Evolutionary conservation across 805 yeast genomes (phyloP).

Genomic region (Diddensiella transvaalensis): DNA sequence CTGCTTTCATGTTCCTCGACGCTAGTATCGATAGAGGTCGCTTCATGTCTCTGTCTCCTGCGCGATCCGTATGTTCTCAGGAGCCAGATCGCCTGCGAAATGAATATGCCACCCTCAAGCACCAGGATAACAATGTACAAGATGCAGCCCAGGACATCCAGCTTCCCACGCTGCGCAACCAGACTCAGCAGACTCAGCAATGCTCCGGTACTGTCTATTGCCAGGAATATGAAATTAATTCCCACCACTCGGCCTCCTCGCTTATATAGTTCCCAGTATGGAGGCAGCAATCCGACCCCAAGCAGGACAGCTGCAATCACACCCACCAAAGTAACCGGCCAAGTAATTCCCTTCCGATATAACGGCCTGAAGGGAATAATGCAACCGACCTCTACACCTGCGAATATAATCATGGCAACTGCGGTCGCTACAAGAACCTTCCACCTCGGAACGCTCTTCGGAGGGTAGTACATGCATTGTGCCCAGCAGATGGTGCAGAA

Average conservation of each 20-base stretch:
- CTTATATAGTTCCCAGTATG: slow-evolving; percentile 78
- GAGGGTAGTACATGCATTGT: slow-evolving; percentile 74
- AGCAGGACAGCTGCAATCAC: slow-evolving; percentile 71
- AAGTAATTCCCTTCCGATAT: slow-evolving; percentile 46
- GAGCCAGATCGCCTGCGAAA: slow-evolving; percentile 70
- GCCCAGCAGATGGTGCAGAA: slow-evolving; percentile 65
- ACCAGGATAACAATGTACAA: slow-evolving; percentile 70
- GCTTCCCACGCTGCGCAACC: slow-evolving; percentile 48
- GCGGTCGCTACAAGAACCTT: slow-evolving; percentile 36
- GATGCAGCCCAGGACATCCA: slow-evolving; percentile 77
- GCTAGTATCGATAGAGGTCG: too few relatives aligned
- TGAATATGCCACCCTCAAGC: slow-evolving; percentile 73
- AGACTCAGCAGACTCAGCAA: slow-evolving; percentile 66
- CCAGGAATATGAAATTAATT: slow-evolving; percentile 74
- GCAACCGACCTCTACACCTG: slow-evolving; percentile 67
- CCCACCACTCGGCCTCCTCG: slow-evolving; percentile 85
- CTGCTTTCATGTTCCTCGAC: too few relatives aligned
- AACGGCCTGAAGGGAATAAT: slow-evolving; percentile 63
- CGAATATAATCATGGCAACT: slow-evolving; percentile 41
- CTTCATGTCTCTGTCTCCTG: too few relatives aligned
- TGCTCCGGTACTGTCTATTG: slow-evolving; percentile 80
- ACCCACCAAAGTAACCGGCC: slow-evolving; percentile 84
- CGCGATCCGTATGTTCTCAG: slow-evolving; percentile 29
- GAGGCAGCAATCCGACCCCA: slow-evolving; percentile 80
- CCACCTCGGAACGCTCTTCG: slow-evolving; percentile 38